phyloP scores from a whole-genome alignment of 495 filamentous ascomycete species.

The Parathielavia appendiculata region DNA sequence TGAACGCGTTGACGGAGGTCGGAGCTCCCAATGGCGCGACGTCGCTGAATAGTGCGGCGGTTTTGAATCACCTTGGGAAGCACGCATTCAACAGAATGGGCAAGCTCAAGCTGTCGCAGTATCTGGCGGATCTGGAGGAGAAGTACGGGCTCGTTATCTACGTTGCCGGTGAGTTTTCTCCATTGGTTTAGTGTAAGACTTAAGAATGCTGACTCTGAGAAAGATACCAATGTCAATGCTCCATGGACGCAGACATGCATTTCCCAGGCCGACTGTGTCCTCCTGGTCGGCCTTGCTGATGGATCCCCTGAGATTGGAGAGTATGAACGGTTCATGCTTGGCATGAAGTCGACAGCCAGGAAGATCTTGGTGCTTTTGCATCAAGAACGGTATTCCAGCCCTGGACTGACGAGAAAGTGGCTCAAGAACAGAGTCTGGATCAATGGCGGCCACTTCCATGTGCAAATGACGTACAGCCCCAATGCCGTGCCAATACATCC shows the following conservation, averaged over 20 bases:
- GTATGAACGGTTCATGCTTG: constrained; percentile 90
- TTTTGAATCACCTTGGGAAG: constrained; percentile 87
- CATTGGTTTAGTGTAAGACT: constrained; percentile 3
- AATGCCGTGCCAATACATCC: constrained; percentile 71
- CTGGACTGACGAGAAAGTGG: constrained; percentile 83
- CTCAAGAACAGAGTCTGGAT: constrained; percentile 93
- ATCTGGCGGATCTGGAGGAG: constrained; percentile 93
- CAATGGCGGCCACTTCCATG: constrained; percentile 96
- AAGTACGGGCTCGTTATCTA: constrained; percentile 95
- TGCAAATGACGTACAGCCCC: constrained; percentile 90
- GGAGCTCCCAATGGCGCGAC: constrained; percentile 85
- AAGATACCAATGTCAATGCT: constrained; percentile 85
- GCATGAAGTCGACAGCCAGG: constrained; percentile 93
- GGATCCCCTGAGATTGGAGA: constrained; percentile 86
- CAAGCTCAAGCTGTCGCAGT: constrained; percentile 91
- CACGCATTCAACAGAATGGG: constrained; percentile 98
- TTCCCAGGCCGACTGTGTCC: constrained; percentile 88
- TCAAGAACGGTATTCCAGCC: constrained; percentile 78
- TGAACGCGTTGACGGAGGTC: constrained; percentile 82
- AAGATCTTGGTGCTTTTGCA: constrained; percentile 95
- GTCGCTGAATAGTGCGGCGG: constrained; percentile 86
- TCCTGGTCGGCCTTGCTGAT: constrained; percentile 88
- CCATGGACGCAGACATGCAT: constrained; percentile 99
- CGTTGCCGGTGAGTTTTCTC: constrained; percentile 67
- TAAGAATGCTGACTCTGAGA: constrained; percentile 25